Conservation (phyloP, 768 basidiomycete species). For the Hemileccinum impolitum region DNA sequence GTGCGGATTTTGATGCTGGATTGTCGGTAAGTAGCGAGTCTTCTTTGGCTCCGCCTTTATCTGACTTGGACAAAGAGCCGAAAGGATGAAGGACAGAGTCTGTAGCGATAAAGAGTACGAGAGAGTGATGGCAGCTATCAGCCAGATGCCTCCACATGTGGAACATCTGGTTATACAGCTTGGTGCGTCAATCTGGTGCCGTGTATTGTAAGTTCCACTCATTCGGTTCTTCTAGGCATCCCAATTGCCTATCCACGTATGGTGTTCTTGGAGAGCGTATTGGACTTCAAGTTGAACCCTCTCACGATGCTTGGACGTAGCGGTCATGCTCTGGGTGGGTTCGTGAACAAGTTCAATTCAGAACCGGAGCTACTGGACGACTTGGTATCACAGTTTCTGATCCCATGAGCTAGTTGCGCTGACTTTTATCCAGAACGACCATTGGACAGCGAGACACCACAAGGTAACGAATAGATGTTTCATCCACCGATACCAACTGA, state of each 20-base stretch:
- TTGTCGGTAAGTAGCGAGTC: conserved; percentile 56
- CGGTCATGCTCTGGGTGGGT: conserved; percentile 69
- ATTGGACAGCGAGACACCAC: conserved; percentile 83
- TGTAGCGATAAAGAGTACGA: conserved; percentile 73
- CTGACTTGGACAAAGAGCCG: conserved; percentile 52
- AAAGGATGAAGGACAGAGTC: conserved; percentile 78
- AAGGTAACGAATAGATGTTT: conserved; percentile 46
- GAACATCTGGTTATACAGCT: conserved; percentile 84
- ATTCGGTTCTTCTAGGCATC: conserved; percentile 43
- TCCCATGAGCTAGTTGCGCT: conserved; percentile 22
- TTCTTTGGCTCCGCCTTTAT: neutral
- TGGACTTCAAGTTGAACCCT: conserved; percentile 85
- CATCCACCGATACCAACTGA: neutral
- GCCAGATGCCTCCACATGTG: conserved; percentile 56
- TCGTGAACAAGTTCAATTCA: conserved; percentile 89
- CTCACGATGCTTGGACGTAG: conserved; percentile 68
- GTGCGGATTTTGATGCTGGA: conserved; percentile 74
- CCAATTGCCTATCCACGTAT: conserved; percentile 92
- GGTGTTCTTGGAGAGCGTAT: conserved; percentile 78
- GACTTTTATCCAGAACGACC: conserved; percentile 81
- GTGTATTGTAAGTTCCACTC: neutral
- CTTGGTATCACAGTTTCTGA: conserved; percentile 46
- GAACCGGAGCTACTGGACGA: conserved; percentile 94
- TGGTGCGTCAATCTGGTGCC: conserved; percentile 39
- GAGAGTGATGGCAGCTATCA: conserved; percentile 63